phyloP scores from a whole-genome alignment of 2,329 filamentous ascomycete genomes.

The Alternaria burnsii region DNA sequence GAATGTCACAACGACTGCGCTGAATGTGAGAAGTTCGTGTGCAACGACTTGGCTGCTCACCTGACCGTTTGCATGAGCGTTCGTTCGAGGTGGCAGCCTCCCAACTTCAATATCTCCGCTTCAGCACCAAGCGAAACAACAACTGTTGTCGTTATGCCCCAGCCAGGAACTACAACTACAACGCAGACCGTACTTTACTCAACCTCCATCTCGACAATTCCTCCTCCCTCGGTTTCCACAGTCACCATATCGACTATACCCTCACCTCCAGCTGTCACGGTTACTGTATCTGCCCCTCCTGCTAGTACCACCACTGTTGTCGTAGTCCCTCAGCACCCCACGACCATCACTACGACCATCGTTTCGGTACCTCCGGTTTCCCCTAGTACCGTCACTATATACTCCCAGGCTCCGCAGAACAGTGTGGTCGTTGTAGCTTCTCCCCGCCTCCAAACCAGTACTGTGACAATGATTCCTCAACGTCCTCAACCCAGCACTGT shows the following conservation, averaged over 20 bases:
- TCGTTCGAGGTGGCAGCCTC: slow-evolving; percentile 4
- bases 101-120: slow-evolving; percentile 3
- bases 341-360: background rate
- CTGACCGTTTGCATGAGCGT: slow-evolving; percentile 12
- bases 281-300: background rate
- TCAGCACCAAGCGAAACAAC: background rate
- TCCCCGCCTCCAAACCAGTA: background rate
- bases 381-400: background rate
- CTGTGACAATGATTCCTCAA: background rate
- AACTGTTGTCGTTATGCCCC: slow-evolving; percentile 3
- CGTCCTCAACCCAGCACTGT: background rate
- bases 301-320: background rate
- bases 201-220: background rate
- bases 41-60: background rate
- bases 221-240: background rate
- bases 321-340: background rate
- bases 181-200: background rate
- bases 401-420: too few relatives aligned
- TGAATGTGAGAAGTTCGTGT: slow-evolving; percentile 6
- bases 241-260: background rate
- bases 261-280: background rate
- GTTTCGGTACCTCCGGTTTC: background rate
- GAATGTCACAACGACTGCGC: slow-evolving; percentile 7
- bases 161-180: background rate
- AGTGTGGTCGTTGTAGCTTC: background rate